Conservation (phyloP, 2,329 filamentous ascomycete genomes). For the Penicillium hordei region DNA sequence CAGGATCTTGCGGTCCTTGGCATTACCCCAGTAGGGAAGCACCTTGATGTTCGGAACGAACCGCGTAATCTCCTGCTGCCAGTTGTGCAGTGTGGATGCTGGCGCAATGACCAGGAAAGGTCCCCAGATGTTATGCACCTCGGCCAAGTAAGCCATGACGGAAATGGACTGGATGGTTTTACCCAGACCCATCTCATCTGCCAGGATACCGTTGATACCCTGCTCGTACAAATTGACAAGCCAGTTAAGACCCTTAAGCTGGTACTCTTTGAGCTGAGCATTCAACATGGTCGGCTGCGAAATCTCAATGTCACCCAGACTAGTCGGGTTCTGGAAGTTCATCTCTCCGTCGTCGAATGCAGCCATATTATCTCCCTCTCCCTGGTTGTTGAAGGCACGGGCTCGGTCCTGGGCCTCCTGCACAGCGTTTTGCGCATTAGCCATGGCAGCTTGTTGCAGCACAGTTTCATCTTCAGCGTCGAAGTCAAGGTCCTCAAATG, state of each 20-base stretch:
- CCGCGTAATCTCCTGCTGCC: slow-evolving; percentile 95
- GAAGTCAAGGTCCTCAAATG: slow-evolving; percentile 93
- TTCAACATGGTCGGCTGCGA: slow-evolving; percentile 92
- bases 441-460: slow-evolving; percentile 80
- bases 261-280: slow-evolving; percentile 95
- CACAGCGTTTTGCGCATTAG: slow-evolving; percentile 93
- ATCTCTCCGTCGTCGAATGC: slow-evolving; percentile 93
- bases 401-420: slow-evolving; percentile 92
- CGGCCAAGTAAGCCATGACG: slow-evolving; percentile 97
- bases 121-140: slow-evolving; percentile 97
- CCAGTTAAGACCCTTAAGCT: slow-evolving; percentile 99
- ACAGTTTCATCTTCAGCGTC: slow-evolving; percentile 88
- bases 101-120: slow-evolving; percentile 96
- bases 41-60: slow-evolving; percentile 96
- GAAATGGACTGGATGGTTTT: slow-evolving; percentile 99
- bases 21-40: slow-evolving; percentile 94
- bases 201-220: slow-evolving; percentile 98
- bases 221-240: slow-evolving; percentile 98
- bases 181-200: slow-evolving; percentile 98
- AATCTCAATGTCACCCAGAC: slow-evolving; percentile 89
- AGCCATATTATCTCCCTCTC: slow-evolving; percentile 55
- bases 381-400: slow-evolving; percentile 86
- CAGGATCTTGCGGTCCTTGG: slow-evolving; percentile 89
- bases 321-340: slow-evolving; percentile 99
- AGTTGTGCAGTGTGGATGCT: slow-evolving; percentile 95